Evolutionary conservation across 257 asterid species (phyloP), one percentile per base, ranked within the genome.

Genomic region (Mitragyna speciosa): DNA sequence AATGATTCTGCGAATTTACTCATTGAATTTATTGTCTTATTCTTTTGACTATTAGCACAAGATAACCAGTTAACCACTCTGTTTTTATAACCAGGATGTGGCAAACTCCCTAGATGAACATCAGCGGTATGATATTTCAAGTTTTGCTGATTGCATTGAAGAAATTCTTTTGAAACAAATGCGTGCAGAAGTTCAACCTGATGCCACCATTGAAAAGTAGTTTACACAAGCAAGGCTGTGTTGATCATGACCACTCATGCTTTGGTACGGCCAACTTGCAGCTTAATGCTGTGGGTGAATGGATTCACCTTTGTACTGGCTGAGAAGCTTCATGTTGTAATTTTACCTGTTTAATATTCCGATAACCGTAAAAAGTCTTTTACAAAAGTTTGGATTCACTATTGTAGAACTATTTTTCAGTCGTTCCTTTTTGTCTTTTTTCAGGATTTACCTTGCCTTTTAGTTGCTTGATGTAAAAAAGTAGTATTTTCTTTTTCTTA

Each of bases 151-250:
- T 76, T 78, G 76, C 36, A 85, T 93, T 45, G 98, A 92, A 81
- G 96, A 88, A 86, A 87, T 90, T 78, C 89, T 94, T 45, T 58
- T 85, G 88, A 93, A 86, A 80, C 90, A 90, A 84, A 90, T 86
- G 92, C 86, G 84, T 16, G 71, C 85, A 39, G 85, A 87, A 75
- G 83, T 82, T 73, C 91, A 83, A 75, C 76, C 83, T 1, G 82
- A 80, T 61, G 31, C 54, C 26, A 52, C 51, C 63, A 45, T 73
- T 31, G 47, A 71, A 30, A 61, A 82, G 76, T 56, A 56, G 77
- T 30, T 30, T 30, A 5, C 69, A 64, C 1, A 12, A 10, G 33
- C 28, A 26, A 6, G 17, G n/a, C 1, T 73, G 76, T 56, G 17
- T 4, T 56, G n/a, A 22, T 56, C 4, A 56, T 56, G 26, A 22